Base-by-base conservation (phyloP, 331 rosid genomes). In the Phaseolus coccineus region DNA sequence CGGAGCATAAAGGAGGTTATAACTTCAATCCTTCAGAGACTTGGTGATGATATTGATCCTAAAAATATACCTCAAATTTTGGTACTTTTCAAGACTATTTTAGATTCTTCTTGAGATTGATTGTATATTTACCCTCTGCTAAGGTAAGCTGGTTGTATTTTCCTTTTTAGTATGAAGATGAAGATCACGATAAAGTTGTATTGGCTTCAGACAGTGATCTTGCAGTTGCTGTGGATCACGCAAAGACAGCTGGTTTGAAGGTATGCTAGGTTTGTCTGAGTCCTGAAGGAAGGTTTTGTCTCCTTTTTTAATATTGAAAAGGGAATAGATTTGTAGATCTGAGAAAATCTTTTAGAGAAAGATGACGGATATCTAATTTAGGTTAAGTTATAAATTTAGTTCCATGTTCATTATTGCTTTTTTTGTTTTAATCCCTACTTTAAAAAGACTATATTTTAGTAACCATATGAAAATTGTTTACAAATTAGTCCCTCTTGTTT, bases 131-230 rank as follows among this genome's bases (percentile, higher is more conserved):
- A 68, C 71, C 66, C 69, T 76, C 30, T 51, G 73, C 61, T 80
- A 57, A 44, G 50, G 40, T 68, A 70, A 74, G 72, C 65, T 79
- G 68, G 69, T 27, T 83, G 55, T 66, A 35, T 37, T 53, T 80
- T 39, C 67, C 5, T 72, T 71, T 82, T 78, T 69, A 96, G 99
- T 96, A 96, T 40, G 99, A 96, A 84, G 99, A 96, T 35, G 99
- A 93, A 84, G 99, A 96, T 83, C 92, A 76, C 28, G 99, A 96
- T 80, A 94, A 91, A 83, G 93, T 96, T 74, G 86, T 96, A 14
- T 84, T 96, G 84, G 90, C 96, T 80, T 90, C 98, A 57, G 99
- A 96, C 81, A 76, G 80, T 62, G 99, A 96, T 84, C 99, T 96
- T 74, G 84, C 88, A 55, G 90, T 95, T 22, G 99, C 99, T 37